Conservation (phyloP, 768 basidiomycete species). For the Auriculariales sp. region DNA sequence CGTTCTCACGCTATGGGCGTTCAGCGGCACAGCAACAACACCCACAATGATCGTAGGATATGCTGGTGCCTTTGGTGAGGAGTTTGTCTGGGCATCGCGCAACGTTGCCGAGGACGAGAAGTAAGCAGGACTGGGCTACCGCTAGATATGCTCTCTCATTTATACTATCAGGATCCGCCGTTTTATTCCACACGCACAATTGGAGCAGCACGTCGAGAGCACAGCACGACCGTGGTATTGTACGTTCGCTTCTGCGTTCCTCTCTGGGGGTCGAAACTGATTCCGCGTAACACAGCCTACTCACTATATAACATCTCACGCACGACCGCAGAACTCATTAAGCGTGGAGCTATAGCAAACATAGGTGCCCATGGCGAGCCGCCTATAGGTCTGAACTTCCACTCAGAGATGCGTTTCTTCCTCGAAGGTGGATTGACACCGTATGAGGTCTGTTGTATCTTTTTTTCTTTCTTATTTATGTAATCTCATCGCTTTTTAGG, state of each 20-base stretch:
- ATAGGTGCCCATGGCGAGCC: slow-evolving; percentile 60
- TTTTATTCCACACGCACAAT: slow-evolving; percentile 48
- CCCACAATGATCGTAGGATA: slow-evolving; percentile 70
- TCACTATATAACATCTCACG: slow-evolving; percentile 54
- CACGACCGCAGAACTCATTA: slow-evolving; percentile 58
- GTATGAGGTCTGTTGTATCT: slow-evolving; percentile 37
- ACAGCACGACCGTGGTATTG: slow-evolving; percentile 45
- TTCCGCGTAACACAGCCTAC: slow-evolving; percentile 24
- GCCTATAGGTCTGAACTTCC: slow-evolving; percentile 59
- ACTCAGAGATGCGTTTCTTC: slow-evolving; percentile 58
- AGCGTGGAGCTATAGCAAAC: slow-evolving; percentile 42
- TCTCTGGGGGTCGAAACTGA: neutral
- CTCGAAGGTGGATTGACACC: slow-evolving; percentile 49
- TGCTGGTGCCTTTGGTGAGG: slow-evolving; percentile 57
- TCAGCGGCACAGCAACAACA: slow-evolving; percentile 58
- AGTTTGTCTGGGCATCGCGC: slow-evolving; percentile 49
- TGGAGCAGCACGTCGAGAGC: slow-evolving; percentile 46
- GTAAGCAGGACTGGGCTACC: slow-evolving; percentile 19
- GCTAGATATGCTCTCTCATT: neutral
- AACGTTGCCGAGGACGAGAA: slow-evolving; percentile 57
- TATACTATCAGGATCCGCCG: slow-evolving; percentile 33
- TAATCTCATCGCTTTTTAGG: slow-evolving; percentile 20
- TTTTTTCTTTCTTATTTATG: neutral
- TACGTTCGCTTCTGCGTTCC: slow-evolving; percentile 16
- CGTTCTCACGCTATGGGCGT: slow-evolving; percentile 41